These are phyloP conservation scores for Ceratocystis huliohia DNA, from an alignment of 2,329 filamentous ascomycete species.

Conservation along the genomic window DNA sequence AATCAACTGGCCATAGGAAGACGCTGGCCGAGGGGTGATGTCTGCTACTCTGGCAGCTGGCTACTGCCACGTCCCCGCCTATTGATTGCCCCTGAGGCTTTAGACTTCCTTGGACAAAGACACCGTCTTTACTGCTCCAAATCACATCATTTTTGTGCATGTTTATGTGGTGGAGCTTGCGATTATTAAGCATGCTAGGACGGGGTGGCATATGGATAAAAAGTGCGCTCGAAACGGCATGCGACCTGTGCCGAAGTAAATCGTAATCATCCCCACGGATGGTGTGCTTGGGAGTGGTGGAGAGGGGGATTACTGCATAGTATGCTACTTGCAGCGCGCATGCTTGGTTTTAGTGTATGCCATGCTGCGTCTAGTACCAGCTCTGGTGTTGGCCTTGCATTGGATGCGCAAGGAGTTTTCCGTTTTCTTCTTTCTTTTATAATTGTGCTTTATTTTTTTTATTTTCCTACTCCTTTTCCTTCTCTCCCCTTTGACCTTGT, in stretches of 20 bases:
- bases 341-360: no score
- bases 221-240: conserved; percentile 6
- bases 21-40: background rate
- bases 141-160: background rate
- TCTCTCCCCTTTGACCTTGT: background rate
- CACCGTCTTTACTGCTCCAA: background rate
- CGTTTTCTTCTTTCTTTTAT: background rate
- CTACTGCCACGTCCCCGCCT: no score
- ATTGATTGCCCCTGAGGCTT: no score
- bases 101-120: background rate
- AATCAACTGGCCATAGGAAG: background rate
- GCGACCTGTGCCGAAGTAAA: background rate
- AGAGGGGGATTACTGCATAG: background rate
- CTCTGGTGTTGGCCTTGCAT: no score
- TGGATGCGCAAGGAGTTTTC: no score
- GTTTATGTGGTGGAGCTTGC: background rate
- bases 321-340: background rate
- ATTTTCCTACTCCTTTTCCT: background rate
- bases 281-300: conserved; percentile 6
- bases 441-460: background rate
- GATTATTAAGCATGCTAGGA: background rate
- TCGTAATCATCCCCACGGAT: conserved; percentile 11
- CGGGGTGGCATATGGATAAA: background rate
- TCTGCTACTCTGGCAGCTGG: no score
- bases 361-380: no score